Percentiles rank a stretch among this genome's conserved stretches.
phyloP scores from a whole-genome alignment of 768 basidiomycete genomes.

The Bullera alba region DNA sequence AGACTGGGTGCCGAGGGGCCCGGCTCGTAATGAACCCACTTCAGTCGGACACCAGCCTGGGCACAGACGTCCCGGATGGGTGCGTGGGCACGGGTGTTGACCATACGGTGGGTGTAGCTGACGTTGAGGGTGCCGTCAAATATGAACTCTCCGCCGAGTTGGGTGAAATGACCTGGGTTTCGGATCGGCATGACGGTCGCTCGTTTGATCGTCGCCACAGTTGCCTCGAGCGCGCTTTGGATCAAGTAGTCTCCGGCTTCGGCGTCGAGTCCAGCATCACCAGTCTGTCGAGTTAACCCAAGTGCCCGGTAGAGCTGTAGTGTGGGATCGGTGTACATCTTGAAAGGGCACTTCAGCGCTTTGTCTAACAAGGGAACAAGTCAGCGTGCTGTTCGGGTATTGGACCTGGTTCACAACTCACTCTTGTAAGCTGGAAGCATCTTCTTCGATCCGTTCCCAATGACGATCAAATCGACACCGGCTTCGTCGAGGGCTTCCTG shows the following conservation, averaged over 20 bases:
- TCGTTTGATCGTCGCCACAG: conserved; percentile 61
- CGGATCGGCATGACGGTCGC: conserved; percentile 58
- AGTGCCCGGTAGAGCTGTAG: conserved; percentile 63
- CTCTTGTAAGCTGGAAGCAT: conserved; percentile 70
- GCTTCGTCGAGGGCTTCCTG: conserved; percentile 51
- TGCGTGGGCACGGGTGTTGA: conserved; percentile 63
- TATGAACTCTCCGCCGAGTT: conserved; percentile 86
- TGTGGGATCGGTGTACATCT: conserved; percentile 72
- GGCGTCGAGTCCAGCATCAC: conserved; percentile 50
- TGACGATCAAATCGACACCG: conserved; percentile 60
- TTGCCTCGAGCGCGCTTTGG: conserved; percentile 60
- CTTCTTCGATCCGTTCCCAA: conserved; percentile 69
- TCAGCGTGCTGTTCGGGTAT: not conserved
- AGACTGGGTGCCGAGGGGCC: conserved; percentile 33
- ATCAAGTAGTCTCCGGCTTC: conserved; percentile 58
- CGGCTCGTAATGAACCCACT: conserved; percentile 40
- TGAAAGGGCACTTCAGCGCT: conserved; percentile 65
- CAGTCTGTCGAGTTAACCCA: conserved; percentile 61
- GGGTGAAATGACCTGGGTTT: conserved; percentile 53
- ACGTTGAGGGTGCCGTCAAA: conserved; percentile 59
- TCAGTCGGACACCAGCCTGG: conserved; percentile 53
- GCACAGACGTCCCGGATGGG: conserved; percentile 63
- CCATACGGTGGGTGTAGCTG: conserved; percentile 79
- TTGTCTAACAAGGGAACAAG: conserved; percentile 46
- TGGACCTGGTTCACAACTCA: conserved; percentile 39